phyloP scores from a whole-genome alignment of 2,329 filamentous ascomycete genomes.

The Corinectria fuckeliana region DNA sequence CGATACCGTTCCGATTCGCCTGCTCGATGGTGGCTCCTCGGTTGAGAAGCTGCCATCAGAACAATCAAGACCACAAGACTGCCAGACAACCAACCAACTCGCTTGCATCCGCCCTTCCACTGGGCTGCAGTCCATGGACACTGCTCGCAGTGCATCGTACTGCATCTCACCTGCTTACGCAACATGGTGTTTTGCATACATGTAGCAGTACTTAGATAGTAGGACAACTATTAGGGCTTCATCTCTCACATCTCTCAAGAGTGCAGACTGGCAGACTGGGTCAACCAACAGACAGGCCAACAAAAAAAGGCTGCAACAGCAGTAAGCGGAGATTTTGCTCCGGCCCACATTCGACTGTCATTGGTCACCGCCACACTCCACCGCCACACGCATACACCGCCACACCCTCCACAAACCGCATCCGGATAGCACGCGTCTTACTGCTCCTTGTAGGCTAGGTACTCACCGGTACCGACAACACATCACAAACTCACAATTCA shows the following conservation, averaged over 20 bases:
- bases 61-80: not conserved
- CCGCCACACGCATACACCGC: conserved; percentile 13
- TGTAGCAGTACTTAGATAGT: too few relatives aligned
- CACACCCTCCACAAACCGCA: not conserved
- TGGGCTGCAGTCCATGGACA: too few relatives aligned
- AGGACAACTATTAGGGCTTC: too few relatives aligned
- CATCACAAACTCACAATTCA: conserved; percentile 7
- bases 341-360: conserved; percentile 18
- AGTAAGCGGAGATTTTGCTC: conserved; percentile 27
- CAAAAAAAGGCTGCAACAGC: too few relatives aligned
- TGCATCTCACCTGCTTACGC: too few relatives aligned
- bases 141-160: too few relatives aligned
- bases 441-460: not conserved
- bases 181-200: too few relatives aligned
- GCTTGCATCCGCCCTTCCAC: too few relatives aligned
- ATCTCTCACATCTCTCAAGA: too few relatives aligned
- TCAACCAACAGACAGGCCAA: not conserved
- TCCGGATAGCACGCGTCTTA: not conserved
- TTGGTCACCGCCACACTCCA: conserved; percentile 10
- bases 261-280: not conserved
- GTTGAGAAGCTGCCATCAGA: not conserved
- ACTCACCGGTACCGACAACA: too few relatives aligned
- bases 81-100: too few relatives aligned
- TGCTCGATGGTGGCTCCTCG: not conserved
- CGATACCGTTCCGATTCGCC: not conserved